Conservation (phyloP, 345 rosid genomes). For the Sonneratia alba region DNA sequence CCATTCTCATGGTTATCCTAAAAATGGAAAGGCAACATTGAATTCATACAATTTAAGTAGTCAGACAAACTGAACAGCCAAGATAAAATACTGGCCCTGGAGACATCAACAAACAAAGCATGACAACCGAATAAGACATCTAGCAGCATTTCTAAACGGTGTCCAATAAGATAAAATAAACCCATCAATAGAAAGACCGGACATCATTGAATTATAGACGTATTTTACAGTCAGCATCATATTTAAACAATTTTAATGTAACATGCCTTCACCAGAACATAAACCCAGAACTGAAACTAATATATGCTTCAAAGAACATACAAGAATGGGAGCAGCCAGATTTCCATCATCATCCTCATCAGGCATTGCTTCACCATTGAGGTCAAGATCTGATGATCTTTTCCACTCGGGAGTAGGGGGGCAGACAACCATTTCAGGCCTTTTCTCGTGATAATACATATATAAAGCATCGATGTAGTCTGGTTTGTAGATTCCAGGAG, state of each 20-base stretch:
- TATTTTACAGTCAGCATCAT: neutral
- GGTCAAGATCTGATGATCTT: conserved; percentile 83
- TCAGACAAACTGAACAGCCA: neutral
- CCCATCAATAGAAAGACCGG: neutral
- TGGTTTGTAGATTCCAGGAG: conserved; percentile 94
- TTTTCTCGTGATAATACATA: conserved; percentile 83
- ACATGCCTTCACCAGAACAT: neutral
- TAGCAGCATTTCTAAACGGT: neutral
- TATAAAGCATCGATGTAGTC: conserved; percentile 82
- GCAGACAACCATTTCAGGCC: conserved; percentile 56
- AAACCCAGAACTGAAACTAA: conserved; percentile 3
- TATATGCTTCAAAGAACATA: conserved; percentile 22
- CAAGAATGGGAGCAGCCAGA: conserved; percentile 33
- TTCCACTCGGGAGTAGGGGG: conserved; percentile 98
- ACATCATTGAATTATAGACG: neutral
- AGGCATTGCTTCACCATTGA: conserved; percentile 89
- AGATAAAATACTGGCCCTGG: neutral
- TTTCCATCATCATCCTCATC: conserved; percentile 61
- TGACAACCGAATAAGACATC: neutral
- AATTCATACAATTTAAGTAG: neutral
- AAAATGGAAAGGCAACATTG: conserved; percentile 5
- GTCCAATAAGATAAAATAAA: neutral
- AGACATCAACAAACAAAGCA: neutral
- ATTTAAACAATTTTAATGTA: neutral
- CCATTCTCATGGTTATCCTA: conserved; percentile 59